Conservation (phyloP, 2,329 filamentous ascomycete genomes). For the Colletotrichum destructivum region DNA sequence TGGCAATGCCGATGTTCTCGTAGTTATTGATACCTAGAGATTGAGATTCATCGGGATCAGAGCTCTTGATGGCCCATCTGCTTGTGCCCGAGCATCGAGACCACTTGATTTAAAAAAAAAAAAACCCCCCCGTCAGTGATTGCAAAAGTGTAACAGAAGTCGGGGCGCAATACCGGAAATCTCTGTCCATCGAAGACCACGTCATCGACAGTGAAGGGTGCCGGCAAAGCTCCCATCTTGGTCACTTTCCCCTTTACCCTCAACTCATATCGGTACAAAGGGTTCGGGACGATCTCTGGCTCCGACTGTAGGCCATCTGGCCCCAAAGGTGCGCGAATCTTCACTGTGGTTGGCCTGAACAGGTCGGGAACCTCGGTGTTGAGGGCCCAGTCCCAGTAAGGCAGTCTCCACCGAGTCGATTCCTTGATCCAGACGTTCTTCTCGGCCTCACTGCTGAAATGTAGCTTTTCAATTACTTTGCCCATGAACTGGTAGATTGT, state of each 20-base stretch:
- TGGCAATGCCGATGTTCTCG: conserved; percentile 42
- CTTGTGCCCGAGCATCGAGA: not conserved
- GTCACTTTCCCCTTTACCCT: not conserved
- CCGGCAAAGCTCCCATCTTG: not conserved
- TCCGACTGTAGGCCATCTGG: not conserved
- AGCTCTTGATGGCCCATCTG: not conserved
- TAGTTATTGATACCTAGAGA: conserved; percentile 35
- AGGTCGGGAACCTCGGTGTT: conserved; percentile 13
- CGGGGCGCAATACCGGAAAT: not conserved
- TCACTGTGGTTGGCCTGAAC: not conserved
- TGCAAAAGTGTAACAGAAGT: not conserved
- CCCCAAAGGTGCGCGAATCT: conserved; percentile 27
- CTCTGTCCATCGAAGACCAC: not conserved
- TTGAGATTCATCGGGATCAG: not conserved
- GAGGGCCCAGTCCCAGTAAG: conserved; percentile 54
- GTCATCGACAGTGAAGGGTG: not conserved
- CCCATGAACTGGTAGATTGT: not conserved
- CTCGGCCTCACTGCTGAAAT: conserved; percentile 43
- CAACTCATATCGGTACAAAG: not conserved
- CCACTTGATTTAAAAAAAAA: not conserved
- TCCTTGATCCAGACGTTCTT: conserved; percentile 45
- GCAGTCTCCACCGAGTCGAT: conserved; percentile 47
- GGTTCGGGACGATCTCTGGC: not conserved
- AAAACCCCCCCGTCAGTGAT: conserved; percentile 24
- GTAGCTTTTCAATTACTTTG: not conserved